phyloP scores from a whole-genome alignment of 805 yeast genomes.

The Wickerhamomyces alni region DNA sequence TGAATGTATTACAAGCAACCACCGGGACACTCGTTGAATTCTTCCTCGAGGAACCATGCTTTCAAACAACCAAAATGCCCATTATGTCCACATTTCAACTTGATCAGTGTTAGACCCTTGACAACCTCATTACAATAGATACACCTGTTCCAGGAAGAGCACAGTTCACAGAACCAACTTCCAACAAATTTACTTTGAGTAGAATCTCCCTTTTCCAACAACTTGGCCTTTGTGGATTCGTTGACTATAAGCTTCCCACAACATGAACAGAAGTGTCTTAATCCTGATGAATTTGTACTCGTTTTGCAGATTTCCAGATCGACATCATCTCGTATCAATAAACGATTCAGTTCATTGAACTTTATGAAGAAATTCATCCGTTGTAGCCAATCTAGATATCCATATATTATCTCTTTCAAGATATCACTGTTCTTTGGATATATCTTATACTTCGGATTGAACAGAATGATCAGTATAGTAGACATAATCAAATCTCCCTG shows the following conservation, averaged over 20 bases:
- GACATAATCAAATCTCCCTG: constrained; percentile 65
- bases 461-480: constrained; percentile 50
- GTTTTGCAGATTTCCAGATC: constrained; percentile 20
- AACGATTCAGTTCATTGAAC: constrained; percentile 52
- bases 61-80: constrained; percentile 79
- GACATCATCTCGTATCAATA: constrained; percentile 20
- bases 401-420: constrained; percentile 49
- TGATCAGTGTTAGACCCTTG: constrained; percentile 57
- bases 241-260: constrained; percentile 58
- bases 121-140: constrained; percentile 73
- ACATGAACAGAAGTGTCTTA: constrained; percentile 54
- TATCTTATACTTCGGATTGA: constrained; percentile 35
- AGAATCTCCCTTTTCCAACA: constrained; percentile 8
- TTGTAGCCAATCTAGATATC: constrained; percentile 50
- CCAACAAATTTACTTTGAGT: constrained; percentile 35
- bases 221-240: constrained; percentile 43
- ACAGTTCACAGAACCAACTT: constrained; percentile 80
- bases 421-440: constrained; percentile 18
- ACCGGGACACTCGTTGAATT: constrained; percentile 71
- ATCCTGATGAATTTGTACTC: constrained; percentile 25
- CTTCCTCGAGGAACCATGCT: constrained; percentile 67
- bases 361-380: constrained; percentile 45
- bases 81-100: constrained; percentile 75
- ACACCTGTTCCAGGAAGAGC: constrained; percentile 48
- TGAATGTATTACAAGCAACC: constrained; percentile 31